phyloP scores from a whole-genome alignment of 169 alveolate genomes.

The Babesia bigemina region DNA sequence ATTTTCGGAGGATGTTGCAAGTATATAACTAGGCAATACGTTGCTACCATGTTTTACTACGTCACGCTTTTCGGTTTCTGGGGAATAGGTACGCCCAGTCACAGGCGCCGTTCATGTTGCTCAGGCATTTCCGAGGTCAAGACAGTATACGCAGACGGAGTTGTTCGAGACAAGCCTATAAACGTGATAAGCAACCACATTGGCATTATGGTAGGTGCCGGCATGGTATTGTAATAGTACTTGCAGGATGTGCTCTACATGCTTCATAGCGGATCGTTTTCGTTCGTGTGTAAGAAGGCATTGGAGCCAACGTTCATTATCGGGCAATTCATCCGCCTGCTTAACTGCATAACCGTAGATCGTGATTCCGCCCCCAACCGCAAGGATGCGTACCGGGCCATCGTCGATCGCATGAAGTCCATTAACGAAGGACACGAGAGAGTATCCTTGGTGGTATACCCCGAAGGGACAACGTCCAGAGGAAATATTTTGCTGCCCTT shows the following conservation, averaged over 20 bases:
- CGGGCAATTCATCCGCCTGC: conserved; percentile 16
- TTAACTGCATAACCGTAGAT: conserved; percentile 20
- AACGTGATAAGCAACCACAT: conserved; percentile 35
- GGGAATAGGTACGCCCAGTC: not conserved
- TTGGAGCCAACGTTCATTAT: conserved; percentile 4
- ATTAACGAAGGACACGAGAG: conserved; percentile 8
- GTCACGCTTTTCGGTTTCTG: not conserved
- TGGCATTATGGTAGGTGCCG: conserved; percentile 17
- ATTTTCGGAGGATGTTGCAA: not conserved
- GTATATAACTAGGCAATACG: not conserved
- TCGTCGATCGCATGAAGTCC: conserved; percentile 13
- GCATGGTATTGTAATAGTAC: not conserved
- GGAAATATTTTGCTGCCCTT: conserved; percentile 26
- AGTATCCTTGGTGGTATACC: conserved; percentile 14
- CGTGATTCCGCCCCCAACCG: conserved; percentile 1
- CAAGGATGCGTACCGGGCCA: conserved; percentile 2
- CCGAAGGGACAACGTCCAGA: conserved; percentile 20
- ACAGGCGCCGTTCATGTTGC: not conserved
- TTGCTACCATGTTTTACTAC: not conserved
- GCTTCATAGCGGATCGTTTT: conserved; percentile 13
- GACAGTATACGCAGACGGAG: conserved; percentile 11
- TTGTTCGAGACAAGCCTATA: conserved; percentile 3
- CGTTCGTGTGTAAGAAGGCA: conserved; percentile 17
- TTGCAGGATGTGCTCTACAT: conserved; percentile 32
- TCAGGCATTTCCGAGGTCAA: conserved; percentile 24